Percentiles rank a stretch among this genome's conserved stretches.
Evolutionary conservation across 257 asterid species (phyloP).

Genomic region (Solanum habrochaites): DNA sequence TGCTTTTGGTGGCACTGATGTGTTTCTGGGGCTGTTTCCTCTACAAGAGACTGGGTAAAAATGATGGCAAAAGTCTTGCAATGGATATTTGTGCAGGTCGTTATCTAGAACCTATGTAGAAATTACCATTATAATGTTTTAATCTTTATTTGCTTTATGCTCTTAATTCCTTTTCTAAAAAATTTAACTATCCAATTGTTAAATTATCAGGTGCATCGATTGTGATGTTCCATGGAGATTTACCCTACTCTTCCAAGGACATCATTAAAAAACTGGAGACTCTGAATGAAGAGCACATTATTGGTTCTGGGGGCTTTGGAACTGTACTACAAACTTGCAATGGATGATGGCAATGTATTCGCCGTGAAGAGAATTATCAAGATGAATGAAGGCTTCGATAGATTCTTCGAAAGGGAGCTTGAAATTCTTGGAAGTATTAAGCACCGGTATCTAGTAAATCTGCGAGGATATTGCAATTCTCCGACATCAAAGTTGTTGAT

Average conservation of each 20-base stretch:
- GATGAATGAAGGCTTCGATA: conserved; percentile 74
- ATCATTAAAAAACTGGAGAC: conserved; percentile 69
- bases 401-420: conserved; percentile 86
- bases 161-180: neutral
- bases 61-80: conserved; percentile 60
- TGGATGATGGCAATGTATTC: conserved; percentile 89
- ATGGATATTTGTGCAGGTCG: conserved; percentile 79
- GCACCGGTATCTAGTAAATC: conserved; percentile 72
- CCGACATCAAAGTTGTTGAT: conserved; percentile 70
- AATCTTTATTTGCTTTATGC: neutral
- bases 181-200: neutral
- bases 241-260: conserved; percentile 89
- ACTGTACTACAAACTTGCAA: conserved; percentile 82
- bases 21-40: conserved; percentile 93
- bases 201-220: conserved; percentile 75
- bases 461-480: conserved; percentile 87
- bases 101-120: conserved; percentile 19
- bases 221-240: conserved; percentile 93
- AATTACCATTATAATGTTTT: neutral
- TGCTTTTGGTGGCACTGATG: conserved; percentile 89
- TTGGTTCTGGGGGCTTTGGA: conserved; percentile 92
- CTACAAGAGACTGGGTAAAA: conserved; percentile 74
- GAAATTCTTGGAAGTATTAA: conserved; percentile 93
- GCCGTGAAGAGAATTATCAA: conserved; percentile 79
- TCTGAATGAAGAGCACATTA: conserved; percentile 71